Evolutionary conservation across 768 basidiomycete species (phyloP).

Genomic region (Rhodocollybia butyracea): DNA sequence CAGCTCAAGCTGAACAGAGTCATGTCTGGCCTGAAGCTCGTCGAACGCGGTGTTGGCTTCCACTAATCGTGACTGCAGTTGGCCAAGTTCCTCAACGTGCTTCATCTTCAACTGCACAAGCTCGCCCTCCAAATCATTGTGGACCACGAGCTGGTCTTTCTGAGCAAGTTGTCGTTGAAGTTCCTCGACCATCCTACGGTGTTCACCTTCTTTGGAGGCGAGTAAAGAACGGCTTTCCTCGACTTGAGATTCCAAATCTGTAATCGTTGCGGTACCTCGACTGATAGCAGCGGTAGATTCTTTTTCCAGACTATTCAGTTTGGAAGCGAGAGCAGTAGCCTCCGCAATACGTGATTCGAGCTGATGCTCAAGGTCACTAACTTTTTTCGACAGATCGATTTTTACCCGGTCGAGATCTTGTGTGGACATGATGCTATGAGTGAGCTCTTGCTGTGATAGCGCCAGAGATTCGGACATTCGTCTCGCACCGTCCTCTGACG

Average conservation of each 20-base stretch:
- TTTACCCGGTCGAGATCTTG: conserved; percentile 1
- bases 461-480: conserved; percentile 24
- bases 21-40: conserved; percentile 28
- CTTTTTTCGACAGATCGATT: not conserved
- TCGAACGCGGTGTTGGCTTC: conserved; percentile 31
- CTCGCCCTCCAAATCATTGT: conserved; percentile 19
- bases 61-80: conserved; percentile 33
- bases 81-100: conserved; percentile 34
- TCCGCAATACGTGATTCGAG: conserved; percentile 7
- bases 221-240: conserved; percentile 16
- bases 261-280: conserved; percentile 15
- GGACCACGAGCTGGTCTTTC: conserved; percentile 13
- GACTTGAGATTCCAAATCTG: conserved; percentile 21
- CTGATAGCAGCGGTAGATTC: conserved; percentile 12
- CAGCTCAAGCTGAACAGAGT: conserved; percentile 31
- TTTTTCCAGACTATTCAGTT: conserved; percentile 12
- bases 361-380: conserved; percentile 8
- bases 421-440: conserved; percentile 1
- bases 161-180: conserved; percentile 23
- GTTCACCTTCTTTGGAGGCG: conserved; percentile 14
- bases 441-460: conserved; percentile 13
- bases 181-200: conserved; percentile 24
- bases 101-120: conserved; percentile 29
- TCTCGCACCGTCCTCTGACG: conserved; percentile 12
- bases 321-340: conserved; percentile 3